Conservation (phyloP, 73 alveolate species). For the Symbiodinium pilosum region DNA sequence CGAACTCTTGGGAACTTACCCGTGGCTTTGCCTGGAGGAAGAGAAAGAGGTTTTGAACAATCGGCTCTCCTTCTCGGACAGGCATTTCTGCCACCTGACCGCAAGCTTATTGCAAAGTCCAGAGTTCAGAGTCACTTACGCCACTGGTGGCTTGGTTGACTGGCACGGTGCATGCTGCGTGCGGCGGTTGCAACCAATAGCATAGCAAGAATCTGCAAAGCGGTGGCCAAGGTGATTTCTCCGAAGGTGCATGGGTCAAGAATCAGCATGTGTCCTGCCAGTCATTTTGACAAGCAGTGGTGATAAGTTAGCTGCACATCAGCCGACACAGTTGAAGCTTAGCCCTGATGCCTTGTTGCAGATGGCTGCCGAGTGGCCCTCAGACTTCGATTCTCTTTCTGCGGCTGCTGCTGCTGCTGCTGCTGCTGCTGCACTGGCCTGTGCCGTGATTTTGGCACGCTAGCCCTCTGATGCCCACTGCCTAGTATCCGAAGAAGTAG, state of each 20-base stretch:
- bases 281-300: neutral
- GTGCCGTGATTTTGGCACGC: neutral
- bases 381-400: neutral
- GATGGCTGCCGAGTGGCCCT: neutral
- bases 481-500: neutral
- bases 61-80: slow-evolving; percentile 59
- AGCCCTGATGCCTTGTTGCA: neutral
- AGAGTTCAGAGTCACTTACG: neutral
- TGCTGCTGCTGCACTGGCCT: too few species aligned
- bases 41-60: slow-evolving; percentile 56
- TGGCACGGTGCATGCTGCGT: neutral
- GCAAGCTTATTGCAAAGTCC: neutral
- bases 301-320: too few species aligned
- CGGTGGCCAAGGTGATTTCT: slow-evolving; percentile 38
- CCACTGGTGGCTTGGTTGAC: neutral
- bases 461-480: neutral
- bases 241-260: slow-evolving; percentile 29
- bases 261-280: neutral
- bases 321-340: neutral
- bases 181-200: neutral
- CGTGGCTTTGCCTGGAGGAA: neutral
- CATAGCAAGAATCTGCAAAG: too few species aligned
- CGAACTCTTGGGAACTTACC: too few species aligned
- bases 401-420: too few species aligned
- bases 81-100: slow-evolving; percentile 36